These are phyloP conservation scores for Pisolithus microcarpus DNA, from an alignment of 768 basidiomycete species.

Conservation along the genomic window DNA sequence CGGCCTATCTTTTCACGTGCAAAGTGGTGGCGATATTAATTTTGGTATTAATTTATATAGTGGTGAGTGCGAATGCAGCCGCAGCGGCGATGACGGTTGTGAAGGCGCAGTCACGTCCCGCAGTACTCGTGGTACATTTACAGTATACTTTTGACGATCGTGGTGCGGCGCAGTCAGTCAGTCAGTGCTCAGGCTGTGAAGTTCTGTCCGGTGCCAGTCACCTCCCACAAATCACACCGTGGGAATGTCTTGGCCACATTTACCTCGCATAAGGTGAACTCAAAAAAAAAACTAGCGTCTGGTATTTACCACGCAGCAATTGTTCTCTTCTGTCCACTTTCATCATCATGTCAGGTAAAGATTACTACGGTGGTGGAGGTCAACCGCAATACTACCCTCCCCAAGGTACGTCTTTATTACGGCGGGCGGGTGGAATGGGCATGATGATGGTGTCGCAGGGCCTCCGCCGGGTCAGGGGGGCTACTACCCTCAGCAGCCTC, in stretches of 20 bases:
- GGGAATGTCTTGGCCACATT: background rate
- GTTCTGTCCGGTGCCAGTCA: background rate
- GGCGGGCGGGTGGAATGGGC: background rate
- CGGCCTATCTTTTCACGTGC: background rate
- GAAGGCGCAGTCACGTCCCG: no score
- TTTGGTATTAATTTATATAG: no score
- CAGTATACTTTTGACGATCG: no score
- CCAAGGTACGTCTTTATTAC: conserved; percentile 30
- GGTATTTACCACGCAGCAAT: background rate
- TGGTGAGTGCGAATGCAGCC: no score
- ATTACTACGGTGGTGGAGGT: conserved; percentile 55
- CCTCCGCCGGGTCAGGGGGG: conserved; percentile 58
- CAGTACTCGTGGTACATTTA: no score
- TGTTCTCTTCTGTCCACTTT: conserved; percentile 7
- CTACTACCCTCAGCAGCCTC: conserved; percentile 71
- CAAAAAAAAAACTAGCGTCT: conserved; percentile 4
- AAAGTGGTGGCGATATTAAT: background rate
- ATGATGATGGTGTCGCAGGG: conserved; percentile 24
- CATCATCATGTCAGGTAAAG: conserved; percentile 59
- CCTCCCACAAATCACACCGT: background rate
- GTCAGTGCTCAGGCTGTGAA: background rate
- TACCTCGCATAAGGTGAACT: conserved; percentile 1
- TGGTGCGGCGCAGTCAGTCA: background rate
- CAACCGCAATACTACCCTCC: conserved; percentile 53
- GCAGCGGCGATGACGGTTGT: no score